Conservation (phyloP, 2,329 filamentous ascomycete genomes). For the Massarina eburnea region DNA sequence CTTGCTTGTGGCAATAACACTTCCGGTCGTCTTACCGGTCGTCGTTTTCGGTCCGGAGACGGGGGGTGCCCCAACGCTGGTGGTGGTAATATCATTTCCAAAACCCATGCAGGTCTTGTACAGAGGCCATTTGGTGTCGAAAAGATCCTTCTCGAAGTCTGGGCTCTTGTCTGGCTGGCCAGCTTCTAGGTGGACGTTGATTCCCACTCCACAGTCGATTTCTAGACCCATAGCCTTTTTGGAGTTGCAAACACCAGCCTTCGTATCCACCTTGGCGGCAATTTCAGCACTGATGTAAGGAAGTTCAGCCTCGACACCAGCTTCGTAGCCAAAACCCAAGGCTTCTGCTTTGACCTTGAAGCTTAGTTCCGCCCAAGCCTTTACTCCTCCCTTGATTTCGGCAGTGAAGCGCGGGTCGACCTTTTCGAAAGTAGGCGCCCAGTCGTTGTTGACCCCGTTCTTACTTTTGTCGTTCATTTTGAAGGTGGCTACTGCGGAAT, state of each 20-base stretch:
- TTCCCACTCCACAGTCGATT: background rate
- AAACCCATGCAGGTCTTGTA: slow-evolving; percentile 1
- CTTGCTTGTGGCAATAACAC: too few species aligned
- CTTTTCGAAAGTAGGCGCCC: slow-evolving; percentile 22
- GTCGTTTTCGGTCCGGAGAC: background rate
- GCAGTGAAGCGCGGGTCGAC: slow-evolving; percentile 20
- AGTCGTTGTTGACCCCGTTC: slow-evolving; percentile 18
- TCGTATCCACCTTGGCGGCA: background rate
- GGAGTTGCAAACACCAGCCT: background rate
- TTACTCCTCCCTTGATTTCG: slow-evolving; percentile 16
- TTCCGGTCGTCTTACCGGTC: too few species aligned
- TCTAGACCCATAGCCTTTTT: background rate
- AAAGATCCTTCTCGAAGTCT: background rate
- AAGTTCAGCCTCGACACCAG: background rate
- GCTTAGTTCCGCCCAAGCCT: slow-evolving; percentile 23
- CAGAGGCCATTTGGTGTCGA: background rate
- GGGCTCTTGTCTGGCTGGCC: background rate
- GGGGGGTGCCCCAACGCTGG: background rate
- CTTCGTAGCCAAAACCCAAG: background rate
- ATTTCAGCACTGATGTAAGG: background rate
- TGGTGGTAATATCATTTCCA: background rate
- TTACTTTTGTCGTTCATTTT: slow-evolving; percentile 11
- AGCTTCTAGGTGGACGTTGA: slow-evolving; percentile 1
- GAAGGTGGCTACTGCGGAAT: slow-evolving; percentile 17
- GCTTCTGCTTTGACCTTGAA: slow-evolving; percentile 18